Evolutionary conservation across 306 rosid genomes (phyloP).

Genomic region (Cyamopsis tetragonoloba): DNA sequence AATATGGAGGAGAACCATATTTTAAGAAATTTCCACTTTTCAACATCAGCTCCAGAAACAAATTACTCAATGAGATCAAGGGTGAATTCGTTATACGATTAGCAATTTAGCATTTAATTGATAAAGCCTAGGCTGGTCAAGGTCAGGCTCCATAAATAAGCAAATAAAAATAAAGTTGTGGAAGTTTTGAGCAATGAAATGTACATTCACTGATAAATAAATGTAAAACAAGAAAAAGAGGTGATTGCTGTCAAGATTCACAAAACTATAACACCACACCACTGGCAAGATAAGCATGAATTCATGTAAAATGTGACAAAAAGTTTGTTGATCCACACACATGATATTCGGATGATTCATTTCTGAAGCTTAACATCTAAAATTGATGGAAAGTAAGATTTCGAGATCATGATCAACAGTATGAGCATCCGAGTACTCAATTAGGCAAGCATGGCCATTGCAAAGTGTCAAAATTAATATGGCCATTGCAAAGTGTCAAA

Average conservation of each 20-base stretch:
- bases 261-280: neutral
- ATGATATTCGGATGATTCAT: neutral
- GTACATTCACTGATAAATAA: neutral
- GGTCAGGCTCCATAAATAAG: neutral
- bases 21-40: neutral
- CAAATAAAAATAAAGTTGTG: neutral
- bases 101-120: neutral
- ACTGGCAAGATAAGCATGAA: neutral
- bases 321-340: neutral
- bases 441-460: neutral
- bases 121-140: neutral
- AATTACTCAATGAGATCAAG: conserved; percentile 9
- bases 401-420: neutral
- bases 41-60: conserved; percentile 2
- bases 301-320: neutral
- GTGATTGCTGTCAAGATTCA: neutral
- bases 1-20: neutral
- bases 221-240: neutral
- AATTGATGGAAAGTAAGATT: neutral
- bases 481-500: too few species aligned
- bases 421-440: neutral
- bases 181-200: neutral
- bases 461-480: neutral
- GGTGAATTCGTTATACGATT: neutral
- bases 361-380: neutral